Evolutionary conservation across 192 early-diverging fungal genomes (phyloP), one percentile per base, ranked within the genome.

Genomic region (Cladochytrium replicatum): DNA sequence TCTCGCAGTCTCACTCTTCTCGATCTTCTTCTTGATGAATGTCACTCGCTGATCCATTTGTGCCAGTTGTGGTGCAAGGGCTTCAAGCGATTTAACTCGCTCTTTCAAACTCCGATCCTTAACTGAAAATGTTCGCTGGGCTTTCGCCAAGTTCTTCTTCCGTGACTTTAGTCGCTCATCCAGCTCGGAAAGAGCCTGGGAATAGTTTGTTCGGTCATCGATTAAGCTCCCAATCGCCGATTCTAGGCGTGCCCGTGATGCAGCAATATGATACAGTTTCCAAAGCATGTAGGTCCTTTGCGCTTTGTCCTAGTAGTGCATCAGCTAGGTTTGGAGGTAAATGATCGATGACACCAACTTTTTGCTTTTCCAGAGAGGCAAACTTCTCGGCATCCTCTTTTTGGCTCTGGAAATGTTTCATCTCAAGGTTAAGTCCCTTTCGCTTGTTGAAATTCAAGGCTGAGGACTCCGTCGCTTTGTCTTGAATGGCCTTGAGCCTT

Each of bases 401-500:
- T 60, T 97, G 91, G 54, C 88, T 88, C 34, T 79, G 72, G 57
- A 89, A 89, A 48, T 91, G 84, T 63, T 93, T 94, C 54, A 96
- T 85, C 53, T 99, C 93, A 0, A 82, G 71, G 21, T 75, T 84
- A 11, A 99, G 83, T 1, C 82, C 86, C 34, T 87, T 80, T 58
- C 91, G 92, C 52, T 86, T 88, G 56, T 89, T 91, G 59, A 93
- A 91, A 27, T 86, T 89, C 57, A 87, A 80, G 2, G 86, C 78
- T 13, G 85, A 89, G 38, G 78, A 83, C 57, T 97, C 94, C 2
- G 86, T 85, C 2, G 91, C 87, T 11, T 76, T 71, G 32, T 99
- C 93, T 55, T 88, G 85, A 24, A 74, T 64, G 17, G 61, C 59
- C 60, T 95, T 91, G 22, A 95, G 71, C 52, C 75, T 64, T 40